A percentile compares a stretch with the other conserved stretches of the same genome.
Conservation (phyloP, 306 rosid species). For the Hippophae rhamnoides region DNA sequence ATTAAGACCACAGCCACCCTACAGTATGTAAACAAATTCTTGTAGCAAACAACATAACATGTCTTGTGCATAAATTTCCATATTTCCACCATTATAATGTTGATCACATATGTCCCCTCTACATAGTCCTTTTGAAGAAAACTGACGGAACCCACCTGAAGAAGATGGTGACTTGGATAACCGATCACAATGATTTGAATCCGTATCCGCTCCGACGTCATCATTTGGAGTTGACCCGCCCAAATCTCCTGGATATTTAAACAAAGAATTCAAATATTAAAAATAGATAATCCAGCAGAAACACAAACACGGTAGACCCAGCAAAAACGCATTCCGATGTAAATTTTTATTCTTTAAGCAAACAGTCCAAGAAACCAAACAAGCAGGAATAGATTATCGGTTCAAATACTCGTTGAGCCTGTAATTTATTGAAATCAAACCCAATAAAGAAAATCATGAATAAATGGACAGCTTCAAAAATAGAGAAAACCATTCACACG, state of each 20-base stretch:
- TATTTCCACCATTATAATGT: conserved; percentile 73
- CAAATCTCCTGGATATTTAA: conserved; percentile 59
- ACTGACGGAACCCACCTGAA: conserved; percentile 99
- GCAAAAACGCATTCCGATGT: no score
- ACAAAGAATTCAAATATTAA: neutral
- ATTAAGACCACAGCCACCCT: conserved; percentile 82
- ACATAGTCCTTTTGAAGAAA: conserved; percentile 97
- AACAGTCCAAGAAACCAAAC: no score
- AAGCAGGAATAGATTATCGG: no score
- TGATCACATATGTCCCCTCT: conserved; percentile 89
- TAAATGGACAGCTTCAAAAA: no score
- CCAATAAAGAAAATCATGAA: no score
- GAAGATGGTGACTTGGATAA: conserved; percentile 95
- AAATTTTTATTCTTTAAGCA: no score
- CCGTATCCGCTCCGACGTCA: conserved; percentile 61
- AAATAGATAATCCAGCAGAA: neutral
- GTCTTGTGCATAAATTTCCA: conserved; percentile 74
- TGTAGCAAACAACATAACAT: conserved; percentile 67
- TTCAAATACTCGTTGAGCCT: no score
- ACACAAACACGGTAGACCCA: no score
- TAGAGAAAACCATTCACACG: no score
- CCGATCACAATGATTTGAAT: conserved; percentile 51
- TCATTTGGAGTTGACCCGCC: conserved; percentile 82
- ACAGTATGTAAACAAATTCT: conserved; percentile 69
- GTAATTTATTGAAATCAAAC: no score